Evolutionary conservation across 2,329 filamentous ascomycete genomes (phyloP).

Genomic region (Camillea tinctor): DNA sequence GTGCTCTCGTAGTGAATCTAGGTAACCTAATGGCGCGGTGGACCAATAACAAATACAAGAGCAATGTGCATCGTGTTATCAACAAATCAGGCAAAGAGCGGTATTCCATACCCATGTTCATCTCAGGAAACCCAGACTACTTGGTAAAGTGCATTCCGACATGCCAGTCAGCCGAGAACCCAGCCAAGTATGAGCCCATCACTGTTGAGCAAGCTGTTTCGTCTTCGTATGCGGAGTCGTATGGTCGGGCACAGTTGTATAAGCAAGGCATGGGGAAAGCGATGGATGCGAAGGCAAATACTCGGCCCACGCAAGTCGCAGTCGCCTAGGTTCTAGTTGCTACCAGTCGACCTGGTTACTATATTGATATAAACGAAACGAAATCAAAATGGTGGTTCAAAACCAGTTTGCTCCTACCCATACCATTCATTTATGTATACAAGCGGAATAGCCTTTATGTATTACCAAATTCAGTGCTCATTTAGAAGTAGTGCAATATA

Average conservation of each 20-base stretch:
- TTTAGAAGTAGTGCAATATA: too few relatives aligned
- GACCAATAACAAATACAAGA: slow-evolving; percentile 53
- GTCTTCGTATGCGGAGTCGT: slow-evolving; percentile 9
- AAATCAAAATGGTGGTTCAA: too few relatives aligned
- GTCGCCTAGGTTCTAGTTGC: too few relatives aligned
- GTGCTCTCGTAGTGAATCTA: slow-evolving; percentile 51
- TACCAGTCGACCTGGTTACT: too few relatives aligned
- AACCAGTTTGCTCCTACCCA: too few relatives aligned
- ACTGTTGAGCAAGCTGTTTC: slow-evolving; percentile 11
- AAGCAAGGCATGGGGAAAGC: not conserved
- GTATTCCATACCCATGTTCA: slow-evolving; percentile 40
- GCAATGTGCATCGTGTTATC: slow-evolving; percentile 54
- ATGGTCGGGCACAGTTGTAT: slow-evolving; percentile 6
- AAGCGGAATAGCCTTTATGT: too few relatives aligned
- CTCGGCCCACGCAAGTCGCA: too few relatives aligned
- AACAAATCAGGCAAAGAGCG: slow-evolving; percentile 49
- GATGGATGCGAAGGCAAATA: too few relatives aligned
- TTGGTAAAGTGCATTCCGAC: slow-evolving; percentile 13
- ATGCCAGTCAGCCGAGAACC: slow-evolving; percentile 2
- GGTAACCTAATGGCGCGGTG: slow-evolving; percentile 49
- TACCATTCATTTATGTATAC: too few relatives aligned
- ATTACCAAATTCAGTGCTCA: too few relatives aligned
- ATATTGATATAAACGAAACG: too few relatives aligned
- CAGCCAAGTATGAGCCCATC: slow-evolving; percentile 12
- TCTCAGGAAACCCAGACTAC: slow-evolving; percentile 14